Percentiles rank a stretch among this genome's conserved stretches.
Conservation (phyloP, 1,139 yeast species). For the Zygotorulaspora mrakii region DNA sequence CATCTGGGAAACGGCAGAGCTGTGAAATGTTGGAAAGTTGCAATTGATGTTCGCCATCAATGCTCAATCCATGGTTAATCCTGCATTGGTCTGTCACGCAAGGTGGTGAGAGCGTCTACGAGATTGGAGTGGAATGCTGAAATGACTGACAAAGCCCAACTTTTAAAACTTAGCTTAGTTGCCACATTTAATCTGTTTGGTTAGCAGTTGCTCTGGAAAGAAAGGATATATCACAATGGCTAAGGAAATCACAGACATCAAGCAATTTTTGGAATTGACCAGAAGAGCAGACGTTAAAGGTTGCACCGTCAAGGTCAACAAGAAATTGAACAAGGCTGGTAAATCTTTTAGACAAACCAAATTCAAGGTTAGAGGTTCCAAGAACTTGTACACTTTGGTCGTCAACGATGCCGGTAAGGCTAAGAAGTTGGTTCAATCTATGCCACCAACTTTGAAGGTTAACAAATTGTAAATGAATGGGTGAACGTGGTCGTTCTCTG, state of each 20-base stretch:
- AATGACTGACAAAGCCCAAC: too few species aligned
- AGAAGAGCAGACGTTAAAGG: conserved; percentile 94
- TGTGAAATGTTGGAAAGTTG: too few species aligned
- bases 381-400: conserved; percentile 90
- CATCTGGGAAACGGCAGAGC: too few species aligned
- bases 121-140: too few species aligned
- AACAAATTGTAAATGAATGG: conserved; percentile 51
- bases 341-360: conserved; percentile 89
- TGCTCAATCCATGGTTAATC: too few species aligned
- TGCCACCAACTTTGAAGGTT: conserved; percentile 91
- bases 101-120: too few species aligned
- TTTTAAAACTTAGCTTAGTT: too few species aligned
- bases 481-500: conserved; percentile 4
- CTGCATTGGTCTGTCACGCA: too few species aligned
- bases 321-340: conserved; percentile 81
- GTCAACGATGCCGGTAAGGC: conserved; percentile 97
- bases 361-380: conserved; percentile 98
- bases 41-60: too few species aligned
- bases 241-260: conserved; percentile 88
- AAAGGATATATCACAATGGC: conserved; percentile 31
- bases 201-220: too few species aligned
- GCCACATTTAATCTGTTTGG: too few species aligned
- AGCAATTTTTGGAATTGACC: conserved; percentile 96
- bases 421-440: conserved; percentile 95
- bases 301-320: conserved; percentile 88